Evolutionary conservation across 2,329 filamentous ascomycete genomes (phyloP).

Genomic region (Fusarium pseudoanthophilum): DNA sequence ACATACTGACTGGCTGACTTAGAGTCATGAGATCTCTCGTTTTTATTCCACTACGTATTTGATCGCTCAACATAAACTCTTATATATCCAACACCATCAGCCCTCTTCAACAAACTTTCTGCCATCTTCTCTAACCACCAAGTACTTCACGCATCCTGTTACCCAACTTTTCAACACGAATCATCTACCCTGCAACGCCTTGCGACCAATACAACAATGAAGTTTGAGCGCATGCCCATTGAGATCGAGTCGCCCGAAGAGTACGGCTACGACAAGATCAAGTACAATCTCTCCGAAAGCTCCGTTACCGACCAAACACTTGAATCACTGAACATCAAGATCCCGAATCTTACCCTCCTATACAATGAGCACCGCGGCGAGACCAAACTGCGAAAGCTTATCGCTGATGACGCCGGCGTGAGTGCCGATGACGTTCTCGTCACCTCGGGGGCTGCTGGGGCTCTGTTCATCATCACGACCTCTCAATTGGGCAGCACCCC

Average conservation of each 20-base stretch:
- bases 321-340: background rate
- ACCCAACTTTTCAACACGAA: background rate
- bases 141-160: accelerated
- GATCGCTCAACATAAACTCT: background rate
- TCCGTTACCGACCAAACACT: background rate
- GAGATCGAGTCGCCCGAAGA: slow-evolving; percentile 1
- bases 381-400: background rate
- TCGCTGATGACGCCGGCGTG: background rate
- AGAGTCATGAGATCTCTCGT: background rate
- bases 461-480: background rate
- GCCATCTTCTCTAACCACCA: background rate
- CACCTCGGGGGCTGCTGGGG: background rate
- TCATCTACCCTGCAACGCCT: accelerated
- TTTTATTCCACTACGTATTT: accelerated
- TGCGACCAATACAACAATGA: background rate
- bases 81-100: background rate
- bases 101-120: accelerated
- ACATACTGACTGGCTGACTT: background rate
- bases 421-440: background rate
- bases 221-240: slow-evolving; percentile 5
- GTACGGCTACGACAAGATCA: background rate
- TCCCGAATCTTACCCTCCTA: background rate
- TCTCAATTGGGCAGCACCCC: background rate
- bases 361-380: slow-evolving; percentile 1
- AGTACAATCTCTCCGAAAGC: background rate